phyloP scores from a whole-genome alignment of 2,329 filamentous ascomycete genomes.

The Elsinoe arachidis region DNA sequence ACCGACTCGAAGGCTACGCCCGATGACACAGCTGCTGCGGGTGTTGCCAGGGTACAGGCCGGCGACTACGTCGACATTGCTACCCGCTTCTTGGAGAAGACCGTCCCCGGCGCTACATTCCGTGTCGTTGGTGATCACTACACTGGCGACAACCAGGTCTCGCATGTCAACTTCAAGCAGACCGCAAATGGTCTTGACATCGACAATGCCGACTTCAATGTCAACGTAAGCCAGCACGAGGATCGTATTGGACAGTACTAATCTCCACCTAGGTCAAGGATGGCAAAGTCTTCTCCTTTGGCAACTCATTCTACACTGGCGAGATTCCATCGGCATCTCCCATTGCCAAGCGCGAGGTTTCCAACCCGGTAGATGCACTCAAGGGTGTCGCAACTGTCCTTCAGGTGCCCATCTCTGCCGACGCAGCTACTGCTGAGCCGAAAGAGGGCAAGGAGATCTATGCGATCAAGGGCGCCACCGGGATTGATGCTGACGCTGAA shows the following conservation, averaged over 20 bases:
- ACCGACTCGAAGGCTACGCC: constrained; percentile 17
- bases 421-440: constrained; percentile 34
- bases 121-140: constrained; percentile 47
- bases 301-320: constrained; percentile 43
- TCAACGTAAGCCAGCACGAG: constrained; percentile 42
- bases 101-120: constrained; percentile 35
- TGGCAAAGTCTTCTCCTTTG: constrained; percentile 50
- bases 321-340: constrained; percentile 34
- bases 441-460: constrained; percentile 31
- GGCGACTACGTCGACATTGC: constrained; percentile 27
- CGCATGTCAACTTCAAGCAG: constrained; percentile 53
- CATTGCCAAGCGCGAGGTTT: constrained; percentile 34
- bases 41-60: constrained; percentile 18
- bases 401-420: constrained; percentile 34
- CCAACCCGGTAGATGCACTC: constrained; percentile 38
- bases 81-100: constrained; percentile 26
- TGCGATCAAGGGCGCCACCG: constrained; percentile 41
- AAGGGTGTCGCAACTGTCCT: constrained; percentile 34
- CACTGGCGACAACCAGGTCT: constrained; percentile 46
- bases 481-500: constrained; percentile 45
- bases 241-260: background rate
- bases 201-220: constrained; percentile 53
- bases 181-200: constrained; percentile 50
- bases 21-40: constrained; percentile 19
- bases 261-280: constrained; percentile 37